Conservation (phyloP, 208 protist species). For the Trypanosomatidae sp. region DNA sequence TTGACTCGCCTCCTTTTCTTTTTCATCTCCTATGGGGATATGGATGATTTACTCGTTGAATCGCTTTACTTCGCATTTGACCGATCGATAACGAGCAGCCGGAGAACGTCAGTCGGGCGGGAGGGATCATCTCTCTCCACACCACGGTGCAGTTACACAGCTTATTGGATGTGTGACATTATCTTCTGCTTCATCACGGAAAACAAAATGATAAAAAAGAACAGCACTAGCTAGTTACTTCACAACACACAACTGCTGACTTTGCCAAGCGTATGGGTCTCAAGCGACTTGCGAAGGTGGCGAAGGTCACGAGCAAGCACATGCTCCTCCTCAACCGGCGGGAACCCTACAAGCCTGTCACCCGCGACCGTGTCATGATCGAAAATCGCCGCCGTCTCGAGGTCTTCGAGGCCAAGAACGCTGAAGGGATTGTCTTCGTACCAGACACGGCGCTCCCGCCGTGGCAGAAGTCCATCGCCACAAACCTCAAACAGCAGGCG, state of each 20-base stretch:
- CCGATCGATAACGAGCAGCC: neutral
- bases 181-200: neutral
- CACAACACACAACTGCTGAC: neutral
- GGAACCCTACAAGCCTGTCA: constrained; percentile 72
- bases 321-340: constrained; percentile 30
- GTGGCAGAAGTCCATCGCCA: constrained; percentile 62
- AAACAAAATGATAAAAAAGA: neutral
- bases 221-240: neutral
- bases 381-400: constrained; percentile 57
- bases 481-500: constrained; percentile 33
- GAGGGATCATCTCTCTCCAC: neutral
- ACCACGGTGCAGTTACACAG: neutral
- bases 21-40: neutral
- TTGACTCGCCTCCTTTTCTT: no score
- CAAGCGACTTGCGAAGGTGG: constrained; percentile 37
- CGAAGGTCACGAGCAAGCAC: constrained; percentile 52
- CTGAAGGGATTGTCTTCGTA: constrained; percentile 78
- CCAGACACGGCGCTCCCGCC: constrained; percentile 68
- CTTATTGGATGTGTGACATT: neutral
- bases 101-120: neutral
- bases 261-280: constrained; percentile 17
- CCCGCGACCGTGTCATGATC: constrained; percentile 60
- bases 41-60: neutral
- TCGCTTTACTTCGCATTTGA: neutral
- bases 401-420: constrained; percentile 59